Base-by-base conservation (phyloP, 2,329 filamentous ascomycete genomes). In the Trichoderma breve region DNA sequence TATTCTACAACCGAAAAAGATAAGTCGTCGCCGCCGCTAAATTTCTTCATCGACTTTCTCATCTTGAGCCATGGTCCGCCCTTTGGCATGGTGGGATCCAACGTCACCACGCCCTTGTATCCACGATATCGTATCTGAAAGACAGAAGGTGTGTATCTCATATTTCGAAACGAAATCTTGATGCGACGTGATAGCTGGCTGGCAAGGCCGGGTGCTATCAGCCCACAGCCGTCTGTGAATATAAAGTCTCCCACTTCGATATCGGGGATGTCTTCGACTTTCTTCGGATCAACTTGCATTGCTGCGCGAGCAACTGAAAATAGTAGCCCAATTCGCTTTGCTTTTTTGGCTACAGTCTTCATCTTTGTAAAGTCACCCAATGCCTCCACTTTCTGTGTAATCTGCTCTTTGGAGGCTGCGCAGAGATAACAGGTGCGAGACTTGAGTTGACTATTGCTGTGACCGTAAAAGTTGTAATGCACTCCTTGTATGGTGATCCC, bases 361-460 rank as follows among this genome's bases (percentile, higher is more conserved):
- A 83, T 80, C 73, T 81, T 82, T 47, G 77, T 76, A 36, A 84
- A 81, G 60, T 83, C 82, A 0, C 82, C 82, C 47, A 84, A 76
- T 0, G 76, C 73, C 62, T 83, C 79, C 7, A 84, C 75, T 71
- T 79, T 81, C 39, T 65, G 39, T 1, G 77, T 67, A 21, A 83
- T 80, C 11, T 78, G 75, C 18, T 79, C 77, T 70, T 79, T 80
- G 7, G 79, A 72, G 5, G 75, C 82, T 1, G 81, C 81, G 63
- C 77, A 79, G 53, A 83, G 73, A 71, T 82, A 82, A 73, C 82
- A 84, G 6, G 82, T 80, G 28, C 80, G 77, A 2, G 81, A 83
- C 73, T 83, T 83, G 15, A 84, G 77, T 74, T 84, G 82, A 70
- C 81, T 83, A 68, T 83, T 83, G 74, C 82, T 83, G 74, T 84